Percentiles rank a stretch among this genome's conserved stretches.
phyloP scores from a whole-genome alignment of 1,284 basidiomycete species.

The Puccinia brachypodii region DNA sequence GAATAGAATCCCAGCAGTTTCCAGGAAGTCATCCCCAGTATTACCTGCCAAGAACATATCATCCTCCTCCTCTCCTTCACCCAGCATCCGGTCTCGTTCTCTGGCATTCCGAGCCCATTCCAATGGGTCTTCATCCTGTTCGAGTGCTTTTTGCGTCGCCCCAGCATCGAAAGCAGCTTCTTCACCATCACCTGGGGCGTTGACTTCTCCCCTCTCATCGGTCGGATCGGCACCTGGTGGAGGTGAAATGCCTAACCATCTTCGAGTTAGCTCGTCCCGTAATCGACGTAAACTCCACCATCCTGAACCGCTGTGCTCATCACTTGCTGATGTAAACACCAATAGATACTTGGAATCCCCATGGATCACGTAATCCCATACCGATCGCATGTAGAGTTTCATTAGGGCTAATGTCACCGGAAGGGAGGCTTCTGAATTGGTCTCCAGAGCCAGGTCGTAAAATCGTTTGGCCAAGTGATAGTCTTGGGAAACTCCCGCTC shows the following conservation, averaged over 20 bases:
- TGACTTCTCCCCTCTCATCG: constrained; percentile 13
- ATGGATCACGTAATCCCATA: constrained; percentile 63
- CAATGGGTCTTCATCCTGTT: constrained; percentile 42
- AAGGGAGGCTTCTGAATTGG: constrained; percentile 81
- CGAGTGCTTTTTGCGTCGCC: constrained; percentile 28
- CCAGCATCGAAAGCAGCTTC: constrained; percentile 19
- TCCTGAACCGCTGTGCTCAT: constrained; percentile 24
- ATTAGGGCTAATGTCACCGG: constrained; percentile 78
- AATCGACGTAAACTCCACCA: constrained; percentile 45
- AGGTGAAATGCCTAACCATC: constrained; percentile 44
- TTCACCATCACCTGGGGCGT: constrained; percentile 4
- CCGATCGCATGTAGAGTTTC: constrained; percentile 77
- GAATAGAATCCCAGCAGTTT: constrained; percentile 45
- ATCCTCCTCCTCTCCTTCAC: constrained; percentile 42
- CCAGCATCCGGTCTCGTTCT: constrained; percentile 36
- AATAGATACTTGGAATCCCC: constrained; percentile 41
- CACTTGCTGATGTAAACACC: constrained; percentile 30
- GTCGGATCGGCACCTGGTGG: constrained; percentile 33
- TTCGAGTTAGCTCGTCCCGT: constrained; percentile 37
- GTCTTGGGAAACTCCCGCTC: constrained; percentile 85
- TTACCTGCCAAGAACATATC: constrained; percentile 41
- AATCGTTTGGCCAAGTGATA: constrained; percentile 95
- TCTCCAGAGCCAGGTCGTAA: constrained; percentile 85
- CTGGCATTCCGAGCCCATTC: constrained; percentile 44
- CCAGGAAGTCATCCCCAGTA: constrained; percentile 41